Evolutionary conservation across 2,329 filamentous ascomycete genomes (phyloP), one percentile per base, ranked within the genome.

Genomic region (Ophiognomonia clavigignenti-juglandacearum): DNA sequence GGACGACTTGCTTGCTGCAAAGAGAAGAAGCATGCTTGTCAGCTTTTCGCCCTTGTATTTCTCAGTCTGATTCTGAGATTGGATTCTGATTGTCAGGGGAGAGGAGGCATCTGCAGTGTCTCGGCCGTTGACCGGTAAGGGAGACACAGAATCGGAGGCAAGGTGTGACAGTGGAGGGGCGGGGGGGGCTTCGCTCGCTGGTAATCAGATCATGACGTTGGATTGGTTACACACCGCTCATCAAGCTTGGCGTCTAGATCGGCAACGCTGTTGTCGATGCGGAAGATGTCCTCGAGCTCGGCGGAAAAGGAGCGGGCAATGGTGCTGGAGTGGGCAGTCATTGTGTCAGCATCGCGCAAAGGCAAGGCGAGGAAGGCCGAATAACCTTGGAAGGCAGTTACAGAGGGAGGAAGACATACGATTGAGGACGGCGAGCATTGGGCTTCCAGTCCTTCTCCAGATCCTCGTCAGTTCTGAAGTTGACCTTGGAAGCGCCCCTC

Each of bases 211-310:
- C 27, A 23, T 31, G 18, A 29, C 22, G 23, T 13, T 37, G 18
- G 45, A 42, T 43, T 38, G 46, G 46, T 38, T 34, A 70, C 83
- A 61, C 73, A 96, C 91, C 91, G 92, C 66, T 88, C 79, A 63
- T 88, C 79, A 51, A 96, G 81, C 56, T 86, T 80, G 63, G 85
- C 56, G 51, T 61, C 60, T 24, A 63, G 53, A 53, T 85, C 78
- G 60, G 85, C 80, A 49, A 93, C 63, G 57, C 84, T 85, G 66
- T 83, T 85, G 57, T 93, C 88, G 61, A 96, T 83, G 61, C 86
- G 85, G 73, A 96, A 96, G 57, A 95, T 85, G 63, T 89, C 85
- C 73, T 92, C 86, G 52, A 96, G 75, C 64, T 92, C 88, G 37
- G 82, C 75, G 50, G 89, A 92, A 70, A 96, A 96, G 62, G 86